Evolutionary conservation across 2,329 filamentous ascomycete genomes (phyloP).

Genomic region (Aureobasidium pullulans): DNA sequence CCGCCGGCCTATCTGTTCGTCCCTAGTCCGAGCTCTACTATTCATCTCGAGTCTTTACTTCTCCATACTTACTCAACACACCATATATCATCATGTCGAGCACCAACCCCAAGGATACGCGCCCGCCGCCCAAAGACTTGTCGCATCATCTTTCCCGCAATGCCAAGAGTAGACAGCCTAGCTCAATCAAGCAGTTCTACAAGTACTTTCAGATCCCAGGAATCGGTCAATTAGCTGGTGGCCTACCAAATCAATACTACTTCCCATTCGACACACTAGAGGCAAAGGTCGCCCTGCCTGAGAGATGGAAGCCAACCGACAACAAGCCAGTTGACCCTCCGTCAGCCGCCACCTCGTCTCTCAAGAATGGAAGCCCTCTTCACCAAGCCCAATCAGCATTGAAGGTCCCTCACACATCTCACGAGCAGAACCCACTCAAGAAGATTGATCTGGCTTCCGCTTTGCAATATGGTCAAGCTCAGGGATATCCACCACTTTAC

Average conservation of each 20-base stretch:
- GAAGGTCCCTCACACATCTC: slow-evolving; percentile 62
- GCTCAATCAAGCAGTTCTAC: slow-evolving; percentile 73
- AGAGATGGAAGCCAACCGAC: slow-evolving; percentile 65
- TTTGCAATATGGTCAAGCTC: slow-evolving; percentile 77
- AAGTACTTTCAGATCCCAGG: slow-evolving; percentile 66
- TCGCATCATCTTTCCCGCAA: slow-evolving; percentile 70
- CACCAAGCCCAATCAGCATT: slow-evolving; percentile 39
- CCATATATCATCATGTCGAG: background rate
- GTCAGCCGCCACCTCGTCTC: slow-evolving; percentile 30
- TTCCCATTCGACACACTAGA: slow-evolving; percentile 91
- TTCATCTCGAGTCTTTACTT: background rate
- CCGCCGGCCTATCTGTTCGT: slow-evolving; percentile 5
- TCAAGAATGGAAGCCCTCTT: slow-evolving; percentile 20
- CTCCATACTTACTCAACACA: background rate
- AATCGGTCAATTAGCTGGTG: slow-evolving; percentile 55
- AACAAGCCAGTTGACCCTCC: slow-evolving; percentile 51
- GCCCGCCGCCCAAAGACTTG: slow-evolving; percentile 59
- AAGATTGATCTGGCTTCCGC: slow-evolving; percentile 77
- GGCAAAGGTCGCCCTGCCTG: slow-evolving; percentile 65
- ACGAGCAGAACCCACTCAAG: slow-evolving; percentile 50
- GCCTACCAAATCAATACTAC: slow-evolving; percentile 68
- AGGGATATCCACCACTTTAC: slow-evolving; percentile 72
- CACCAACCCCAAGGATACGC: slow-evolving; percentile 17
- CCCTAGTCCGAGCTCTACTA: background rate
- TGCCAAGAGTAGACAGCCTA: slow-evolving; percentile 57